Base-by-base conservation (phyloP, 225 moss, liverwort and hornwort species). In the Climacium dendroides region DNA sequence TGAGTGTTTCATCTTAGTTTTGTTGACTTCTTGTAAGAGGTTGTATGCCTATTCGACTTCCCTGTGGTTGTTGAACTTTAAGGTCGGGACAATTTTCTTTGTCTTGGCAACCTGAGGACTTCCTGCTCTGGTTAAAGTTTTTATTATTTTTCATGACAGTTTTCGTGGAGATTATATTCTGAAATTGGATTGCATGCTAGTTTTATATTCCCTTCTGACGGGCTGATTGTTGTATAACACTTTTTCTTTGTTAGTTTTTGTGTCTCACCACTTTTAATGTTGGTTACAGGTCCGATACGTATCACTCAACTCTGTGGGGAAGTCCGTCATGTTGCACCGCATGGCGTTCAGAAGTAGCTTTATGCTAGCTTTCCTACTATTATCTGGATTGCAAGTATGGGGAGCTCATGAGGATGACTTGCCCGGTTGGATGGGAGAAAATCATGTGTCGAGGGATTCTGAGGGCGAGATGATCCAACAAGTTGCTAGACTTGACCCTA, bases 341-440 rank as follows among this genome's bases (percentile, higher is more conserved):
- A 92, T 86, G 90, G 89, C 85, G 74, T 78, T 83, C 14, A 69
- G 48, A 87, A 80, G 75, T 80, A 76, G 78, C 39, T 41, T 89
- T 32, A 37, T 92, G 47, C 74, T 92, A 35, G 55, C 32, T 53
- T 78, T 88, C 41, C 54, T 92, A 26, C 53, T 85, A 3, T 58
- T 86, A 11, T 84, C 86, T 29, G 90, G 89, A 74, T 63, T 87
- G 54, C 86, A 82, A 88, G 91, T 85, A 74, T 87, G 90, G 89
- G 92, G 92, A 26, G 91, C 87, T 47, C 85, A 89, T 65, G 94
- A 84, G 87, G 94, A 94, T 80, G 94, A 92, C 53, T 84, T 94
- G 86, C 94, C 94, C 45, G 94, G 92, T 9, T 92, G 92, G 94
- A 90, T 94, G 92, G 91, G 91, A 79, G 94, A 91, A 72, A 90